Evolutionary conservation across 768 basidiomycete species (phyloP).

Genomic region (Mycena haematopus): DNA sequence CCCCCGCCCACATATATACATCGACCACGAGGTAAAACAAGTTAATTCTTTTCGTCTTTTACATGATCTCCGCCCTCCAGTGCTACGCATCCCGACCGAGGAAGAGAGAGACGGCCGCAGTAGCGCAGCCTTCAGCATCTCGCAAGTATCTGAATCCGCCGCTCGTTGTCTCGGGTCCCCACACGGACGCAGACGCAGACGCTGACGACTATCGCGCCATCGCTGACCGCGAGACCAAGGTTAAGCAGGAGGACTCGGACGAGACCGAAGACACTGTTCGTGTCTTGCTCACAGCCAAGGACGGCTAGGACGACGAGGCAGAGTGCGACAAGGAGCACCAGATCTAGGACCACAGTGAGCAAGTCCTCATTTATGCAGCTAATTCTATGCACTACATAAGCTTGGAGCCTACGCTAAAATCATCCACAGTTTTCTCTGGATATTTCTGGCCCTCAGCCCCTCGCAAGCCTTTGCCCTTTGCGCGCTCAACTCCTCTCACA

Average conservation of each 20-base stretch:
- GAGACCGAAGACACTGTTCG: constrained; percentile 54
- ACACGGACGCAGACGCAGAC: constrained; percentile 55
- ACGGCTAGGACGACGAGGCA: constrained; percentile 56
- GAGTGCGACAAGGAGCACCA: constrained; percentile 80
- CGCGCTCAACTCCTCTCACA: constrained; percentile 79
- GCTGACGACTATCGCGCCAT: constrained; percentile 85
- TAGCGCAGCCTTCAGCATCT: constrained; percentile 40
- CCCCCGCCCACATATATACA: no score
- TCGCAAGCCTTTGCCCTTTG: constrained; percentile 63
- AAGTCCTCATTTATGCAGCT: constrained; percentile 38
- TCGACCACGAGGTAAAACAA: no score
- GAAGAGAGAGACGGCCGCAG: constrained; percentile 34
- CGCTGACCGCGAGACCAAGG: constrained; percentile 76
- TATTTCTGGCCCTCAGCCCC: constrained; percentile 80
- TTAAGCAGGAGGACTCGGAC: constrained; percentile 66
- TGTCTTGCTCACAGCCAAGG: constrained; percentile 52
- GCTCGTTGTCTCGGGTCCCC: constrained; percentile 41
- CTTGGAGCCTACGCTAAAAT: constrained; percentile 65
- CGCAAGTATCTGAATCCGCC: constrained; percentile 43
- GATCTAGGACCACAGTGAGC: constrained; percentile 86
- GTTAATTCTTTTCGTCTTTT: no score
- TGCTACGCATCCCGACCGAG: constrained; percentile 51
- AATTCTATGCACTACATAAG: constrained; percentile 22
- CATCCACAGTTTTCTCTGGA: constrained; percentile 85
- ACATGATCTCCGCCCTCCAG: no score